Conservation (phyloP, 805 yeast genomes). For the Ogataea minuta region DNA sequence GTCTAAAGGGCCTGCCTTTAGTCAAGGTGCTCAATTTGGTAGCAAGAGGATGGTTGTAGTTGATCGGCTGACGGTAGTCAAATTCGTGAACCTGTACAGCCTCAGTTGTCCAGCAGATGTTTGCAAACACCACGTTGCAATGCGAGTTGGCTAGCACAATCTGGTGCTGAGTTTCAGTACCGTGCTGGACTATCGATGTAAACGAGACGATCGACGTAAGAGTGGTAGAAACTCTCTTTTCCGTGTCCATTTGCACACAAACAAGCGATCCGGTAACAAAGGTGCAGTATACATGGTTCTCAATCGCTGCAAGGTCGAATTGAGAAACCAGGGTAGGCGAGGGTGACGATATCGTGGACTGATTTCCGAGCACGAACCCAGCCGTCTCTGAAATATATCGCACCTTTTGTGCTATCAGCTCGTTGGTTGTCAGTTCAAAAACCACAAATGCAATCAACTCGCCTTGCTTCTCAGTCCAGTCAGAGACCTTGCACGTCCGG, state of each 20-base stretch:
- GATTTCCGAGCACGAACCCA: constrained; percentile 2
- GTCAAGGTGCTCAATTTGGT: constrained; percentile 16
- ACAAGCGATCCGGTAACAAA: constrained; percentile 10
- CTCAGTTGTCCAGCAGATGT: constrained; percentile 9
- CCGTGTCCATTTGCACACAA: constrained; percentile 5
- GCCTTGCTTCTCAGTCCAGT: constrained; percentile 10
- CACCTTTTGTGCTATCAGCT: constrained; percentile 11
- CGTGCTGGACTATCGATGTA: constrained; percentile 16
- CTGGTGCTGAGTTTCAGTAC: constrained; percentile 2
- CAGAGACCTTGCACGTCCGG: constrained; percentile 16
- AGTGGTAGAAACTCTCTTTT: constrained; percentile 1
- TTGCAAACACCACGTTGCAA: constrained; percentile 9
- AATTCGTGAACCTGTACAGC: not conserved
- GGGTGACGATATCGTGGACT: constrained; percentile 3
- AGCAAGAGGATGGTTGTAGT: constrained; percentile 10
- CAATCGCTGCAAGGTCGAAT: constrained; percentile 10
- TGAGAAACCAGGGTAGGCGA: constrained; percentile 12
- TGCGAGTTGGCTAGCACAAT: constrained; percentile 14
- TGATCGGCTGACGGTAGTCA: constrained; percentile 13
- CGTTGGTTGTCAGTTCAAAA: constrained; percentile 12
- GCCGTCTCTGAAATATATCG: constrained; percentile 1
- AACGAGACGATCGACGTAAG: constrained; percentile 13
- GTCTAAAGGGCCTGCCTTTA: constrained; percentile 8
- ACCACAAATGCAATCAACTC: constrained; percentile 9
- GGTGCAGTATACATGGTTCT: constrained; percentile 3